A percentile compares a stretch with the other conserved stretches of the same genome.
These are phyloP conservation scores for Termitomyces bulborhizus DNA, from an alignment of 768 basidiomycete species.

Conservation along the genomic window DNA sequence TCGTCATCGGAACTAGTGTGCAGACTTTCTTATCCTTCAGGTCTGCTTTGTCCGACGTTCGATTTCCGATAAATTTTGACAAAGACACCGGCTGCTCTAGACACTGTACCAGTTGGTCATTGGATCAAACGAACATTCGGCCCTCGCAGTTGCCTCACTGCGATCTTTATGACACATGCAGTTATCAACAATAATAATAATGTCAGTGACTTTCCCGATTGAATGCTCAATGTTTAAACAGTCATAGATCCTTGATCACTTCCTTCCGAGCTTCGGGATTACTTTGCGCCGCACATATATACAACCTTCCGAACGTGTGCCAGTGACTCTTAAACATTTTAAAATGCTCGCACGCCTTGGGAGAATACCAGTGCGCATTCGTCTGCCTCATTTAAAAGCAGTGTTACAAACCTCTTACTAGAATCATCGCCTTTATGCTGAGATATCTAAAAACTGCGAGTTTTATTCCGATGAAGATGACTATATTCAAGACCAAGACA, in stretches of 20 bases:
- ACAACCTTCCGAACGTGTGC: slow-evolving; percentile 37
- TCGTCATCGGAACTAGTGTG: slow-evolving; percentile 31
- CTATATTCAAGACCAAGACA: slow-evolving; percentile 38
- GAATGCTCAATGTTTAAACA: not conserved
- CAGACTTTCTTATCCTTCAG: slow-evolving; percentile 54
- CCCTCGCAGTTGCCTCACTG: slow-evolving; percentile 48
- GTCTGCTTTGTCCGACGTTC: slow-evolving; percentile 27
- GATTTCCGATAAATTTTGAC: not conserved
- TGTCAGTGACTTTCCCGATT: slow-evolving; percentile 22
- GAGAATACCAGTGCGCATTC: slow-evolving; percentile 43
- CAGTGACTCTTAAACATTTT: slow-evolving; percentile 73
- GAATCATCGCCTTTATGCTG: slow-evolving; percentile 50
- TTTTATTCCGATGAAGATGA: slow-evolving; percentile 70
- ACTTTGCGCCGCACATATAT: slow-evolving; percentile 4
- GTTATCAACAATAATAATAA: slow-evolving; percentile 57
- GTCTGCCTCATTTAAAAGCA: not conserved
- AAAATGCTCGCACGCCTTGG: slow-evolving; percentile 66
- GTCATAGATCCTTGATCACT: slow-evolving; percentile 43
- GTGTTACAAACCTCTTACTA: slow-evolving; percentile 16
- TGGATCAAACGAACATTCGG: slow-evolving; percentile 60
- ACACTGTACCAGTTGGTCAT: slow-evolving; percentile 48
- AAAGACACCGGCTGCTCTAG: slow-evolving; percentile 23
- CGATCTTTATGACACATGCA: slow-evolving; percentile 69
- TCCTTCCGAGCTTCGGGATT: slow-evolving; percentile 26
- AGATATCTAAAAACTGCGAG: slow-evolving; percentile 59